Base-by-base conservation (phyloP, 306 rosid species). In the Trichosanthes truncata region DNA sequence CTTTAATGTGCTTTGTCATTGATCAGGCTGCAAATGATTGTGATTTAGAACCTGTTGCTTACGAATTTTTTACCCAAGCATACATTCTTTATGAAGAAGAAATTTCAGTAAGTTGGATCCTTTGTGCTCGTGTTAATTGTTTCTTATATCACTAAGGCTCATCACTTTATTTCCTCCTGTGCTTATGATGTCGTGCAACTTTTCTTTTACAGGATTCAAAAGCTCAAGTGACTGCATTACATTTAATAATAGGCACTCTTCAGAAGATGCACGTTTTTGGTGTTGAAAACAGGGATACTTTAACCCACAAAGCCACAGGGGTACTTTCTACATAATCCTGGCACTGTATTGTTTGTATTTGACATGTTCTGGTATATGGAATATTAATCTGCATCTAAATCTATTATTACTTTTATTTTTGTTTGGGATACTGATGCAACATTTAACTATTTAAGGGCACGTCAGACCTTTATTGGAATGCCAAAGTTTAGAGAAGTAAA, bases 281-380 rank as follows among this genome's bases (percentile, higher is more conserved):
- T 74, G 90, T 96, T 81, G 99, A 96, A 86, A 96, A 96, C 89
- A 90, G 98, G 85, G 99, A 96, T 83, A 96, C 99, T 63, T 90
- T 96, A 83, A 96, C 99, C 40, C 99, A 96, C 97, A 96, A 96
- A 88, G 99, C 99, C 84, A 96, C 98, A 0, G 99, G 99, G 98
- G 99, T 96, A 88, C 89, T 78, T 81, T 77, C 52, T 84, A 65
- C 40, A 15, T 38, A 38, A 60, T 74, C 62, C 62, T 74, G 43
- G 6, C 46, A 49, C 20, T 74, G 51, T 31, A 9, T 33, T 31
- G 63, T 74, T 51, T 21, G 10, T 52, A 49, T 74, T 74, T 29
- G 29, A 20, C 78, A 48, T 74, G 45, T 51, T 20, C 9, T 31
- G 26, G 77, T 18, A 17, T 63, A 9, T 18, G 1, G 23, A 63